Evolutionary conservation across 148 eudicot species (phyloP).

Genomic region (Hydrangea macrophylla): DNA sequence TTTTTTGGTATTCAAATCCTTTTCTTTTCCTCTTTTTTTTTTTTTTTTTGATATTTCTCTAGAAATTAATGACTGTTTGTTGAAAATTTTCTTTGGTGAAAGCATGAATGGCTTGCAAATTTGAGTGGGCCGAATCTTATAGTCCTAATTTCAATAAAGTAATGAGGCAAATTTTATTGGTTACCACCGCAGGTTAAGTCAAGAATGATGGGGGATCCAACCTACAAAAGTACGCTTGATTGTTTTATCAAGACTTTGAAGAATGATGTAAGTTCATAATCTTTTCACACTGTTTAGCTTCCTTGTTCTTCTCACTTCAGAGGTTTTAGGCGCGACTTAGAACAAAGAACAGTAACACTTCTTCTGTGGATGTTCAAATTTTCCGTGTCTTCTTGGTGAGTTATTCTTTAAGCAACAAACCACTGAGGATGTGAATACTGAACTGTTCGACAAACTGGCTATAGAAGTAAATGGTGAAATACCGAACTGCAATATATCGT

Average conservation of each 20-base stretch:
- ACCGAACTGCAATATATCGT: background rate
- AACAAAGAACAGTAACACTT: background rate
- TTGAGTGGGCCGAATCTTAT: background rate
- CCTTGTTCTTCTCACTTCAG: background rate
- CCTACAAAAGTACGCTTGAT: conserved; percentile 82
- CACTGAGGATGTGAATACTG: background rate
- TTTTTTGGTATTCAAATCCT: background rate
- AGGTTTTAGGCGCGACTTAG: background rate
- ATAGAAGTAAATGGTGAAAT: background rate
- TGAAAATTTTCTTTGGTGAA: conserved; percentile 1
- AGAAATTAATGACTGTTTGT: background rate
- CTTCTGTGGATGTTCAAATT: background rate
- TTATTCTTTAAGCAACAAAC: background rate
- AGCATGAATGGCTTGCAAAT: background rate
- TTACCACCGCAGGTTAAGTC: conserved; percentile 81
- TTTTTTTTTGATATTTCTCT: background rate
- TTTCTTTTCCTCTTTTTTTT: too few relatives aligned
- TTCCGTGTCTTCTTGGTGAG: conserved; percentile 6
- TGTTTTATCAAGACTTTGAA: conserved; percentile 88
- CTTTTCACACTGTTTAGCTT: background rate
- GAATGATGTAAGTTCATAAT: conserved; percentile 66
- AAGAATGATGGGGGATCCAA: conserved; percentile 97
- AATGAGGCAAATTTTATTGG: background rate
- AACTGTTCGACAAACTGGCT: background rate
- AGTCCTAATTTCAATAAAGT: background rate